Conservation (phyloP, 176 grass and related monocot species). For the Saccharum spontaneum region DNA sequence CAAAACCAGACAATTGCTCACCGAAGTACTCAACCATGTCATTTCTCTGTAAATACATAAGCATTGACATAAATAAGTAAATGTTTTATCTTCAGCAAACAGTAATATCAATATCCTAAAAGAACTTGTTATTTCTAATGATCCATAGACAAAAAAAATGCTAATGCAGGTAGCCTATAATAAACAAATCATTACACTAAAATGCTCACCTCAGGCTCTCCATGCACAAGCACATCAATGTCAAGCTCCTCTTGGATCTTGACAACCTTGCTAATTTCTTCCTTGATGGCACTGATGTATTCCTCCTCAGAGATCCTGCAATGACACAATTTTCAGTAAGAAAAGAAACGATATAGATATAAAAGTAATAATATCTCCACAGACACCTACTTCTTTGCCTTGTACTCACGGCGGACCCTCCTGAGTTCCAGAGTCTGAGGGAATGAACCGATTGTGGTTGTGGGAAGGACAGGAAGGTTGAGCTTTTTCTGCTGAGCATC, state of each 20-base stretch:
- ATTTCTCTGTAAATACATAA: conserved; percentile 67
- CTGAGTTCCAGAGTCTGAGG: conserved; percentile 92
- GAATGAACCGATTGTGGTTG: conserved; percentile 93
- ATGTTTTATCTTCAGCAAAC: neutral
- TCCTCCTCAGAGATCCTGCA: conserved; percentile 78
- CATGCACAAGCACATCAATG: conserved; percentile 95
- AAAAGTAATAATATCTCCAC: neutral
- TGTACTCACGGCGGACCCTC: conserved; percentile 90
- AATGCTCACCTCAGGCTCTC: conserved; percentile 86
- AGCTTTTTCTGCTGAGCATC: conserved; percentile 96
- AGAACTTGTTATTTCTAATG: neutral
- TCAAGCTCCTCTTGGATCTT: conserved; percentile 98
- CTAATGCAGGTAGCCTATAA: neutral
- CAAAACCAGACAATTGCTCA: conserved; percentile 96
- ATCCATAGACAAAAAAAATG: neutral
- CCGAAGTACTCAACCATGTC: conserved; percentile 99
- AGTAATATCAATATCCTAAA: neutral
- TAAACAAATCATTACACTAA: neutral
- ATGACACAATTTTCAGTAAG: conserved; percentile 37
- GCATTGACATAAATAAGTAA: conserved; percentile 12
- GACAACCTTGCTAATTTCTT: conserved; percentile 94
- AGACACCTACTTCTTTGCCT: conserved; percentile 80
- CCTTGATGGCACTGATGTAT: conserved; percentile 78
- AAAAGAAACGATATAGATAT: neutral
- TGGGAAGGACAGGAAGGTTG: conserved; percentile 88